Conservation (phyloP, 192 early-diverging fungal genomes). For the Coemansia sp. region DNA sequence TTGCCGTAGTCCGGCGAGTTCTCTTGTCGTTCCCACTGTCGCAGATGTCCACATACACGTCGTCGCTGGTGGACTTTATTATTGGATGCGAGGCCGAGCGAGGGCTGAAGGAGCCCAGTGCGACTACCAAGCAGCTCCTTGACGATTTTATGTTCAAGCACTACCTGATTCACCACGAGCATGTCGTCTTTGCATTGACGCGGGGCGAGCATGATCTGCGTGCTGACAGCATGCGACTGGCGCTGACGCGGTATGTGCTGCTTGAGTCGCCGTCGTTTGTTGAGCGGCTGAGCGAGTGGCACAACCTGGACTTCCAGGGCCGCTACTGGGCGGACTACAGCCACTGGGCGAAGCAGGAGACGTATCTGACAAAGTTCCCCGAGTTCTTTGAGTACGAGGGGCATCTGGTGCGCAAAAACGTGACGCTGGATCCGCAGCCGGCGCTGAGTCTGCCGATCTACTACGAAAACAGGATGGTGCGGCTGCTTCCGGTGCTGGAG, state of each 20-base stretch:
- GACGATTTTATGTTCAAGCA: conserved; percentile 73
- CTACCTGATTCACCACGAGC: conserved; percentile 68
- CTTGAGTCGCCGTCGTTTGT: conserved; percentile 56
- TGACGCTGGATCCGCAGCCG: conserved; percentile 60
- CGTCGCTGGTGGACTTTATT: conserved; percentile 68
- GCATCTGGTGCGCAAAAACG: conserved; percentile 49
- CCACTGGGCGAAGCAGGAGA: conserved; percentile 64
- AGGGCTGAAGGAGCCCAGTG: conserved; percentile 18
- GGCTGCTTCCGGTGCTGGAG: conserved; percentile 68
- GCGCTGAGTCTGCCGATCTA: conserved; percentile 65
- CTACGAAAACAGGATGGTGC: conserved; percentile 69
- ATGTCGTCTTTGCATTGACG: conserved; percentile 68
- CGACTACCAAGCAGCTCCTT: conserved; percentile 48
- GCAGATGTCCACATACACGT: conserved; percentile 68
- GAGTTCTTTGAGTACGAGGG: conserved; percentile 79
- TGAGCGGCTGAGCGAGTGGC: conserved; percentile 65
- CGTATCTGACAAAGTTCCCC: conserved; percentile 66
- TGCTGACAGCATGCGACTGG: conserved; percentile 51
- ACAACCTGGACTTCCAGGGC: conserved; percentile 61
- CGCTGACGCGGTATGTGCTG: conserved; percentile 57
- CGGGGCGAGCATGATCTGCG: conserved; percentile 63
- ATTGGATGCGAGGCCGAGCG: conserved; percentile 40
- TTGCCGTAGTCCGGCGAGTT: conserved; percentile 61
- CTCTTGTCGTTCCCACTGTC: conserved; percentile 70
- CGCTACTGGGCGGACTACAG: conserved; percentile 73